Evolutionary conservation across 345 rosid species (phyloP).

Genomic region (Citrus sp.): DNA sequence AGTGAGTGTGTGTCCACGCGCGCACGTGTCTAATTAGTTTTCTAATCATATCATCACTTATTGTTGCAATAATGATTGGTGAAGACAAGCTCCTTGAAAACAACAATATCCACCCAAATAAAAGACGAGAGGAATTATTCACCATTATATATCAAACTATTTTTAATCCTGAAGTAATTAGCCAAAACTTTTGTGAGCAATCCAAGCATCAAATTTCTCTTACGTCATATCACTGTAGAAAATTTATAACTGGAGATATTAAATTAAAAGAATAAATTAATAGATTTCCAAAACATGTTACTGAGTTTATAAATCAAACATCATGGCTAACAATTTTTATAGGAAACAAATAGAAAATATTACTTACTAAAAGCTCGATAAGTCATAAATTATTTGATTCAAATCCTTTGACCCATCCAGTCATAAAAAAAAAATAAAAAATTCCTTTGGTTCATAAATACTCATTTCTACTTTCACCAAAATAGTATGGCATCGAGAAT

Average conservation of each 20-base stretch:
- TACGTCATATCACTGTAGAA: background rate
- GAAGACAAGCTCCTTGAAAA: background rate
- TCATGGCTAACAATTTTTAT: background rate
- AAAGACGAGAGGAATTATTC: background rate
- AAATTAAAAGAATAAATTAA: background rate
- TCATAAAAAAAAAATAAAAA: no score
- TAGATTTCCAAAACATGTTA: background rate
- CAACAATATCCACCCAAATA: background rate
- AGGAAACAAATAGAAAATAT: background rate
- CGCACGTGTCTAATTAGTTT: background rate
- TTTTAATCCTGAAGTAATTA: background rate
- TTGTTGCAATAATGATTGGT: background rate
- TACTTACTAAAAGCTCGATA: background rate
- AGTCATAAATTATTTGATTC: background rate
- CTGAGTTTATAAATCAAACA: background rate
- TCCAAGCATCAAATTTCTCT: background rate
- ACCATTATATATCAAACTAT: background rate
- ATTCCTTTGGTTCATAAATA: background rate
- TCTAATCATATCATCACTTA: constrained; percentile 1
- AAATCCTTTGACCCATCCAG: background rate
- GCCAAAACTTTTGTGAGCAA: background rate
- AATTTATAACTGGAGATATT: background rate
- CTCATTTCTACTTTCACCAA: background rate
- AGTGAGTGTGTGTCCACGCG: background rate
- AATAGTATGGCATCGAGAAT: background rate